Conservation (phyloP, 768 basidiomycete species). For the Trametes elegans region DNA sequence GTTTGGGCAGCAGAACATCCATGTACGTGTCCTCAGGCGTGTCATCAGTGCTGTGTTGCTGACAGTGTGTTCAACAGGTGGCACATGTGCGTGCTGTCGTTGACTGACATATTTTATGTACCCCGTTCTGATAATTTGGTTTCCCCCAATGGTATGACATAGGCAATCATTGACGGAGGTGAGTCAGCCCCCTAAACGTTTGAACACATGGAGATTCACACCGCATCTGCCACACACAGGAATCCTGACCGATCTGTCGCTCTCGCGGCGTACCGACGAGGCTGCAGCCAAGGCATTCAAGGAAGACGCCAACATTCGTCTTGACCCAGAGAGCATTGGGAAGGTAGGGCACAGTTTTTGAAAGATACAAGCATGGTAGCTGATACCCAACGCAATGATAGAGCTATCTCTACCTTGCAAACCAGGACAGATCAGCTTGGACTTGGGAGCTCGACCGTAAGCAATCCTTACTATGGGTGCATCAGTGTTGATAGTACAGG, state of each 20-base stretch:
- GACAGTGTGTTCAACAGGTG: slow-evolving; percentile 37
- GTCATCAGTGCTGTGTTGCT: too few relatives aligned
- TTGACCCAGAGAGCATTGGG: slow-evolving; percentile 70
- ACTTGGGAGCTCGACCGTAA: slow-evolving; percentile 80
- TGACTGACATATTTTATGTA: not conserved
- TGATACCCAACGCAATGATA: too few relatives aligned
- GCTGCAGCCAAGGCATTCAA: slow-evolving; percentile 35
- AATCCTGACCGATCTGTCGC: slow-evolving; percentile 41
- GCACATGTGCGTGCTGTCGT: slow-evolving; percentile 52
- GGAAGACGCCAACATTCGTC: slow-evolving; percentile 43
- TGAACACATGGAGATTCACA: too few relatives aligned
- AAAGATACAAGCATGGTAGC: too few relatives aligned
- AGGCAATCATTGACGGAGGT: slow-evolving; percentile 74
- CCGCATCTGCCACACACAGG: slow-evolving; percentile 19
- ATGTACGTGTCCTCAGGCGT: slow-evolving; percentile 33
- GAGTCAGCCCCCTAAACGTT: too few relatives aligned
- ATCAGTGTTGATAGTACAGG: too few relatives aligned
- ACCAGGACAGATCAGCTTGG: slow-evolving; percentile 71
- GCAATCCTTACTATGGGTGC: slow-evolving; percentile 26
- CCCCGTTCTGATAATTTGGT: not conserved
- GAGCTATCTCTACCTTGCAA: slow-evolving; percentile 64
- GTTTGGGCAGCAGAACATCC: slow-evolving; percentile 44
- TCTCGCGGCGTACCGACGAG: slow-evolving; percentile 16
- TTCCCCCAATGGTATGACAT: not conserved
- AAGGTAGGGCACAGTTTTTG: slow-evolving; percentile 50